phyloP scores from a whole-genome alignment of 768 basidiomycete species.

The Neoboletus magnificus region DNA sequence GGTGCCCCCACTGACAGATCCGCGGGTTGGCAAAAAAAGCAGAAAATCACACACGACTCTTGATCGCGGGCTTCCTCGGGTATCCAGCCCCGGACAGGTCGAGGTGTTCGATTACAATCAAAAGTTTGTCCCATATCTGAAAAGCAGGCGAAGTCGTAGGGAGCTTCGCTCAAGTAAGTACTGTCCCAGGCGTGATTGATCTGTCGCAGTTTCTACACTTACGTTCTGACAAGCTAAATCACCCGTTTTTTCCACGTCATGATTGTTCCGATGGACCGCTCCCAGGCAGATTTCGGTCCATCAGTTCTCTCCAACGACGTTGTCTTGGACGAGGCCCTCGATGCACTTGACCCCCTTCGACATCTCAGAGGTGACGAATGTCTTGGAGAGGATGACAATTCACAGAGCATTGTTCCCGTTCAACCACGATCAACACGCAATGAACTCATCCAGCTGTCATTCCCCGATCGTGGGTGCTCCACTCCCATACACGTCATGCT shows the following conservation, averaged over 20 bases:
- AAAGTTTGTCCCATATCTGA: background rate
- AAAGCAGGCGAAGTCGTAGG: background rate
- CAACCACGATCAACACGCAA: conserved; percentile 51
- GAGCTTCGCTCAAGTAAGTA: background rate
- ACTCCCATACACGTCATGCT: conserved; percentile 38
- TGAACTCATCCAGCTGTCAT: conserved; percentile 46
- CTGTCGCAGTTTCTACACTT: background rate
- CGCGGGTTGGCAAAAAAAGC: background rate
- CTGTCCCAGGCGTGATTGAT: background rate
- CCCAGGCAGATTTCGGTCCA: conserved; percentile 4
- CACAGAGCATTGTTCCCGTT: conserved; percentile 43
- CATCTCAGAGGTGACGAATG: conserved; percentile 49
- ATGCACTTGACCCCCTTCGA: conserved; percentile 55
- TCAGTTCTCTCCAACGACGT: conserved; percentile 31
- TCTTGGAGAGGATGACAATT: conserved; percentile 19
- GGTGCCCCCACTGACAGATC: background rate
- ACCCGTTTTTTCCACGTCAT: conserved; percentile 4
- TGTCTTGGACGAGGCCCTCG: conserved; percentile 52
- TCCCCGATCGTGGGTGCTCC: conserved; percentile 16
- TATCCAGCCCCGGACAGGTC: background rate
- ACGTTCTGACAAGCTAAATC: background rate
- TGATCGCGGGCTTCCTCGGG: background rate
- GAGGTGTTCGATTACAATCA: background rate
- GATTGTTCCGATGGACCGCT: background rate
- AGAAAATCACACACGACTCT: background rate